Evolutionary conservation across 495 filamentous ascomycete species (phyloP).

Genomic region (Lophiostoma macrostomum): DNA sequence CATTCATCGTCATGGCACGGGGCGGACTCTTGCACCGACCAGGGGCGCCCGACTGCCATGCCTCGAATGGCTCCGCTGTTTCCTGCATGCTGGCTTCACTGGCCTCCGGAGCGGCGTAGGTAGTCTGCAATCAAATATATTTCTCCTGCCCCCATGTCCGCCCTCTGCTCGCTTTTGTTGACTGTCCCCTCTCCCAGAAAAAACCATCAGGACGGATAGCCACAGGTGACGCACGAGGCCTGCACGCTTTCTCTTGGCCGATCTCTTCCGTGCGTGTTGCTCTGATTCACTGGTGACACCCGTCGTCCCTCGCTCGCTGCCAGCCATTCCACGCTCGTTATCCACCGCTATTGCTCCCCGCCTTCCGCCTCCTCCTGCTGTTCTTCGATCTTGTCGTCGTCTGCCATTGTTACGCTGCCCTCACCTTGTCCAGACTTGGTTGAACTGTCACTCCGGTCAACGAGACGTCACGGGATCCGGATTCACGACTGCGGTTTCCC

Average conservation of each 20-base stretch:
- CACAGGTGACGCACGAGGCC: conserved; percentile 24
- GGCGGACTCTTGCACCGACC: conserved; percentile 2
- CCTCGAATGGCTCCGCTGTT: conserved; percentile 10
- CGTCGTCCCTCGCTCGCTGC: conserved; percentile 12
- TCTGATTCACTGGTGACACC: conserved; percentile 24
- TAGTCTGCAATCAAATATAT: conserved; percentile 9
- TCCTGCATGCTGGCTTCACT: conserved; percentile 1
- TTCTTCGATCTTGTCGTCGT: neutral
- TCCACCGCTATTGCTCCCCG: neutral
- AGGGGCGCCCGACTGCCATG: no score
- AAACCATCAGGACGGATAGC: conserved; percentile 13
- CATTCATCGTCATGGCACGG: no score
- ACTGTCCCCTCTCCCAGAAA: neutral
- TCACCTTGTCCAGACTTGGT: neutral
- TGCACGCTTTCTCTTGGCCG: conserved; percentile 13
- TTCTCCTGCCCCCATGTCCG: conserved; percentile 3
- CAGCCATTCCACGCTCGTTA: conserved; percentile 24
- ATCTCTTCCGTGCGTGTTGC: neutral
- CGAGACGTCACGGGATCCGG: conserved; percentile 2
- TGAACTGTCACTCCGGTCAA: neutral
- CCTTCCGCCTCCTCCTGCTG: neutral
- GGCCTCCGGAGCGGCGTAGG: neutral
- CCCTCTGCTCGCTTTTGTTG: neutral
- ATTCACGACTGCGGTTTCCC: neutral
- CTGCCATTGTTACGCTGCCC: neutral